Conservation (phyloP, 331 rosid genomes). For the Quercus lobata region DNA sequence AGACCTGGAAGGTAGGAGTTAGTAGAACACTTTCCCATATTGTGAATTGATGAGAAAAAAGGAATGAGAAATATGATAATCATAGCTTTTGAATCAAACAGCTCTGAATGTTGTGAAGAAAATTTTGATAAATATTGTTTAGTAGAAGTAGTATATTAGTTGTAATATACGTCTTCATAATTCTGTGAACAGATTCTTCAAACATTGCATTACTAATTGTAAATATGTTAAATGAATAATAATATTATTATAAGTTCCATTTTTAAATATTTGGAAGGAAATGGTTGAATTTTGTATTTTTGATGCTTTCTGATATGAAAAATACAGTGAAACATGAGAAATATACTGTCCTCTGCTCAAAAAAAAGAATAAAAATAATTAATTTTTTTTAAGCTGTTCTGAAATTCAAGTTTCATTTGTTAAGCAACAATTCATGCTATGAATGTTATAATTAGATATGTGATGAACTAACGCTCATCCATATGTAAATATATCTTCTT, state of each 20-base stretch:
- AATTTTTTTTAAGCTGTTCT: neutral
- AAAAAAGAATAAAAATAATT: neutral
- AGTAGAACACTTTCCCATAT: neutral
- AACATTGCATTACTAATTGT: neutral
- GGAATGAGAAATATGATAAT: neutral
- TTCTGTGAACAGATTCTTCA: neutral
- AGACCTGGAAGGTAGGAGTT: constrained; percentile 71
- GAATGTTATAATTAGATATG: neutral
- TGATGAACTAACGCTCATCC: neutral
- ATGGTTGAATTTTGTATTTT: neutral
- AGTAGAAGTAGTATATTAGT: neutral
- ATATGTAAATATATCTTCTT: neutral
- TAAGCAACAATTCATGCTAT: neutral
- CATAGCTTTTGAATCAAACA: neutral
- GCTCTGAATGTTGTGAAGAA: neutral
- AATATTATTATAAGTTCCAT: neutral
- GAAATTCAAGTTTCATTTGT: neutral
- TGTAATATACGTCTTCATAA: neutral
- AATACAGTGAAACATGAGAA: neutral
- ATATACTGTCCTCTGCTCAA: neutral
- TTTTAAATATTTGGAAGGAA: neutral
- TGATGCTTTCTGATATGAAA: neutral
- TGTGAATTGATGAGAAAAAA: neutral
- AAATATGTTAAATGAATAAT: neutral
- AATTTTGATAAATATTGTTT: neutral